A percentile compares a stretch with the other conserved stretches of the same genome.
phyloP scores from a whole-genome alignment of 306 rosid species.

The Cyclanthera cordifolia region DNA sequence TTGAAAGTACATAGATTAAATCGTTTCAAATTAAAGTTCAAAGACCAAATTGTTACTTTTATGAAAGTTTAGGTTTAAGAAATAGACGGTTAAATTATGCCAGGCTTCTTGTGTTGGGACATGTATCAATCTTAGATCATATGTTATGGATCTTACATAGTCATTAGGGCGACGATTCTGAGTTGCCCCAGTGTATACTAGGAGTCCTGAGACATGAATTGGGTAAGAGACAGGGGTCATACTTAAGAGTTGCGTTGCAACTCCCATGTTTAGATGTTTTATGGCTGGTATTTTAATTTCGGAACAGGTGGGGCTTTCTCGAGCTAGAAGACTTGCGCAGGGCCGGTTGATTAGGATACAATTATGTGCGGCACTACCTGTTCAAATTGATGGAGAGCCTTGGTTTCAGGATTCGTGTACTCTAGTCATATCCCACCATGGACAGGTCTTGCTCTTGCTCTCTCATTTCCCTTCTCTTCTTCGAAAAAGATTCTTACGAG shows the following conservation, averaged over 20 bases:
- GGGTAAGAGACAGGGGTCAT: background rate
- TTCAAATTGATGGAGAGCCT: constrained; percentile 97
- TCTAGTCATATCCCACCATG: constrained; percentile 68
- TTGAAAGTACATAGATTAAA: background rate
- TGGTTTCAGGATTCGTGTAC: constrained; percentile 82
- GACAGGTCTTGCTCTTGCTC: constrained; percentile 59
- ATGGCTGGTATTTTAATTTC: constrained; percentile 15
- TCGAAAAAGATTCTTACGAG: background rate
- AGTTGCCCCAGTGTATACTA: background rate
- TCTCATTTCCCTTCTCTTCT: constrained; percentile 1
- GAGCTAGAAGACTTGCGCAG: constrained; percentile 96
- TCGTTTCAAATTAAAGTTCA: background rate
- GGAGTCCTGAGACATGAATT: background rate
- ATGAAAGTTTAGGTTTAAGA: background rate
- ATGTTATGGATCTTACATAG: background rate
- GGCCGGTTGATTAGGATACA: constrained; percentile 82
- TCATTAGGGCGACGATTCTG: background rate
- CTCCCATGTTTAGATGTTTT: constrained; percentile 4
- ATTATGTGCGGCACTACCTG: constrained; percentile 66
- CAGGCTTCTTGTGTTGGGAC: background rate
- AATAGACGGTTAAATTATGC: background rate
- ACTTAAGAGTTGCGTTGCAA: background rate
- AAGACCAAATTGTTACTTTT: no score
- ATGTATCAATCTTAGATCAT: background rate
- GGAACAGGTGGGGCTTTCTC: constrained; percentile 88